Conservation (phyloP, 495 filamentous ascomycete species). For the Tuber brumale region DNA sequence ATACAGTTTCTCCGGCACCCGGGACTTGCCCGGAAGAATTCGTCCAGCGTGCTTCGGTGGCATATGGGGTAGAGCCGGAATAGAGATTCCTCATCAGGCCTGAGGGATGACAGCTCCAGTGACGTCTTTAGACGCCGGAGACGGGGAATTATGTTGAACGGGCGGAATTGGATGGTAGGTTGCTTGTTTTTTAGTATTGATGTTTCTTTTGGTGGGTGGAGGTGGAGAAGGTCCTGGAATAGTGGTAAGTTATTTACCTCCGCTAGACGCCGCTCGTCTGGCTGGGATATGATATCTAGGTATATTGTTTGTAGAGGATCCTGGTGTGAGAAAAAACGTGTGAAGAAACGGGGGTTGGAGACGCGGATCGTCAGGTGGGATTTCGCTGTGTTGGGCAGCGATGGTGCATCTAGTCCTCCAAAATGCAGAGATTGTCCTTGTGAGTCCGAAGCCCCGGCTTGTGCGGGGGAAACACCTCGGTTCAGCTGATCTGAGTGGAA, state of each 20-base stretch:
- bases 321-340: slow-evolving; percentile 39
- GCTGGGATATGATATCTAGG: slow-evolving; percentile 34
- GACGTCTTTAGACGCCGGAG: slow-evolving; percentile 32
- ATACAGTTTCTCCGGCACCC: slow-evolving; percentile 27
- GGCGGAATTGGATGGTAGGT: slow-evolving; percentile 2
- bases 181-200: slow-evolving; percentile 3
- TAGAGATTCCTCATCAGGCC: slow-evolving; percentile 11
- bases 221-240: slow-evolving; percentile 23
- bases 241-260: slow-evolving; percentile 31
- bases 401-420: neutral
- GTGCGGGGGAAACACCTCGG: slow-evolving; percentile 1
- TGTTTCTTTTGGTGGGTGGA: neutral
- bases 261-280: slow-evolving; percentile 28
- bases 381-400: slow-evolving; percentile 1
- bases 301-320: slow-evolving; percentile 39
- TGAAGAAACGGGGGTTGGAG: slow-evolving; percentile 38
- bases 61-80: slow-evolving; percentile 17
- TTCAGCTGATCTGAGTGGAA: slow-evolving; percentile 16
- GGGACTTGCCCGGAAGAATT: slow-evolving; percentile 16
- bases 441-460: slow-evolving; percentile 4
- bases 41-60: slow-evolving; percentile 29
- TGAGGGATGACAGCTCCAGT: slow-evolving; percentile 25
- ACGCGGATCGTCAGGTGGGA: slow-evolving; percentile 33
- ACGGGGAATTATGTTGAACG: slow-evolving; percentile 29
- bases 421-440: slow-evolving; percentile 6